Conservation (phyloP, 2,329 filamentous ascomycete species). For the Neoarthrinium moseri region DNA sequence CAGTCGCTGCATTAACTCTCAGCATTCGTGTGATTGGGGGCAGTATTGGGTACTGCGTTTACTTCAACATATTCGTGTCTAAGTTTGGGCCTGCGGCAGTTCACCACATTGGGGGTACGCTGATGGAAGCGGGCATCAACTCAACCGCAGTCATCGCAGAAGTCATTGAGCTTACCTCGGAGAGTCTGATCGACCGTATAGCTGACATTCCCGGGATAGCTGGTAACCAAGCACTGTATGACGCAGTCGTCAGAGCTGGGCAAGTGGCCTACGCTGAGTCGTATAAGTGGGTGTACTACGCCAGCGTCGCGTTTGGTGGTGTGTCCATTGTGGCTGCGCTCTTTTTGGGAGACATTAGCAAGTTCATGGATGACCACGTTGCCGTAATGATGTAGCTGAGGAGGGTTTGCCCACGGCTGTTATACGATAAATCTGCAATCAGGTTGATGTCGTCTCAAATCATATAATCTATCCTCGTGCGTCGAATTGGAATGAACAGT, state of each 20-base stretch:
- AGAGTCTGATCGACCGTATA: slow-evolving; percentile 48
- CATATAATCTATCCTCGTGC: too few relatives aligned
- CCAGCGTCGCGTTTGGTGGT: slow-evolving; percentile 60
- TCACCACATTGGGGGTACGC: slow-evolving; percentile 46
- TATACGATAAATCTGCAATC: too few relatives aligned
- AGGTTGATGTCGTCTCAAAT: too few relatives aligned
- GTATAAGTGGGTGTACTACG: slow-evolving; percentile 62
- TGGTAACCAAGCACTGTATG: slow-evolving; percentile 46
- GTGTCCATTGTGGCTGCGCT: slow-evolving; percentile 55
- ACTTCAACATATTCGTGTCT: slow-evolving; percentile 44
- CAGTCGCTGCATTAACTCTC: slow-evolving; percentile 65
- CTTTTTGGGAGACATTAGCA: slow-evolving; percentile 57
- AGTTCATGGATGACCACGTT: slow-evolving; percentile 59
- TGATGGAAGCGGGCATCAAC: slow-evolving; percentile 50
- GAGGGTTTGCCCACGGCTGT: background rate
- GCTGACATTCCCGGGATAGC: slow-evolving; percentile 49
- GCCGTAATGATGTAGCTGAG: slow-evolving; percentile 44
- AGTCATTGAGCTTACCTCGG: slow-evolving; percentile 52
- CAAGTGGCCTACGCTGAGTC: slow-evolving; percentile 55
- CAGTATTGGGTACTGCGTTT: slow-evolving; percentile 60
- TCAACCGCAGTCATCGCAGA: slow-evolving; percentile 41
- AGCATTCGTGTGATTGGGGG: slow-evolving; percentile 69
- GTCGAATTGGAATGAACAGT: too few relatives aligned
- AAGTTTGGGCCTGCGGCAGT: slow-evolving; percentile 36
- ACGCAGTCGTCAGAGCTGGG: slow-evolving; percentile 53